Conservation (phyloP, 2,329 filamentous ascomycete species). For the Cladobotryum protrusum region DNA sequence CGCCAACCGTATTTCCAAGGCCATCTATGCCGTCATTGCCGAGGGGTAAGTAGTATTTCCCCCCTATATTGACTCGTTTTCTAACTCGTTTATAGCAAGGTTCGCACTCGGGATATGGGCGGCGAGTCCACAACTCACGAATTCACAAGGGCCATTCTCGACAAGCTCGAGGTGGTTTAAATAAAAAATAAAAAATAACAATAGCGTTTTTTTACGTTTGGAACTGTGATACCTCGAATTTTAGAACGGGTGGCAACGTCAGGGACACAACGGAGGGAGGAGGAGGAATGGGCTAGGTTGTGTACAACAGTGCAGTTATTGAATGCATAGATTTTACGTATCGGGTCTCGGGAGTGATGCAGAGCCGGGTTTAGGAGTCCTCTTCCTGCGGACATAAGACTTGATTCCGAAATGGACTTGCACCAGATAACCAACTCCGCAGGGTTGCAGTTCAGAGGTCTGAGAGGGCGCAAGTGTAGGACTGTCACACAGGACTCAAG, state of each 20-base stretch:
- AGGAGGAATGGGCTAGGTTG: neutral
- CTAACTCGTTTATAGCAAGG: slow-evolving; percentile 57
- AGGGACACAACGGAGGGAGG: slow-evolving; percentile 5
- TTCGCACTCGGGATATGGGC: slow-evolving; percentile 93
- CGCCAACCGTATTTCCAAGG: slow-evolving; percentile 95
- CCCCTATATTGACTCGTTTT: slow-evolving; percentile 1
- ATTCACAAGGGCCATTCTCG: slow-evolving; percentile 89
- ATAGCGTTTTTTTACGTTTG: slow-evolving; percentile 8
- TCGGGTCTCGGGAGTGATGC: no score
- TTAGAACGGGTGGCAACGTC: neutral
- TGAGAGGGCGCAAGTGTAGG: no score
- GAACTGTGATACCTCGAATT: slow-evolving; percentile 8
- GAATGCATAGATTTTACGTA: no score
- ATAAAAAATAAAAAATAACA: neutral
- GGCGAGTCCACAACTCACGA: slow-evolving; percentile 84
- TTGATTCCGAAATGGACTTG: no score
- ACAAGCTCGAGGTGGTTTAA: slow-evolving; percentile 85
- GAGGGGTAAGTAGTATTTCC: slow-evolving; percentile 63
- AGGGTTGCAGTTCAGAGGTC: no score
- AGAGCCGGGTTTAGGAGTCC: no score
- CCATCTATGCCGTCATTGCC: slow-evolving; percentile 69
- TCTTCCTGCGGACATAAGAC: no score
- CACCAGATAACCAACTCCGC: no score
- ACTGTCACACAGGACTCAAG: no score
- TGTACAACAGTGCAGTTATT: no score